Percentiles rank a stretch among this genome's conserved stretches.
These are phyloP conservation scores for Alternaria sp. DNA, from an alignment of 2,329 filamentous ascomycete species.

Conservation along the genomic window DNA sequence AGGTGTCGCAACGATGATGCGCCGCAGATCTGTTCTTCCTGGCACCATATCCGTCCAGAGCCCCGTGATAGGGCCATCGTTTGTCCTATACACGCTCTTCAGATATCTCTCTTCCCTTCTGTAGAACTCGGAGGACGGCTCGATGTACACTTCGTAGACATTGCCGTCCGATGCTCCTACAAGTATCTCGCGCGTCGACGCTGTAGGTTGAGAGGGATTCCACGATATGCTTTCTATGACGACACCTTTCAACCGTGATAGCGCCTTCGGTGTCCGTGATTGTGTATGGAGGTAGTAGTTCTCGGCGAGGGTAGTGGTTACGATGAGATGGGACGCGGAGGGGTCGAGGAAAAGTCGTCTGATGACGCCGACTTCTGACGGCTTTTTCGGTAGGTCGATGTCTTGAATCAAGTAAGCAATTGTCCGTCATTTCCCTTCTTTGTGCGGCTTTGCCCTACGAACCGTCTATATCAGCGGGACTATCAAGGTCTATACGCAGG, in stretches of 20 bases:
- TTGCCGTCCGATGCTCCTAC: slow-evolving; percentile 92
- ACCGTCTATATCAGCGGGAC: slow-evolving; percentile 89
- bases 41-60: slow-evolving; percentile 80
- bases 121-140: slow-evolving; percentile 94
- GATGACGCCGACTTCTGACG: slow-evolving; percentile 89
- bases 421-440: background rate
- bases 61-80: slow-evolving; percentile 84
- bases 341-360: slow-evolving; percentile 97
- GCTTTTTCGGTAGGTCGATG: slow-evolving; percentile 94
- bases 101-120: slow-evolving; percentile 92
- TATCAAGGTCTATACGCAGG: slow-evolving; percentile 91
- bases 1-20: slow-evolving; percentile 82
- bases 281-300: slow-evolving; percentile 99
- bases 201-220: slow-evolving; percentile 92
- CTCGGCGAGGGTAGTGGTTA: slow-evolving; percentile 90
- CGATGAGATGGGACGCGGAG: slow-evolving; percentile 90
- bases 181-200: slow-evolving; percentile 92
- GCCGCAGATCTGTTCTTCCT: slow-evolving; percentile 73
- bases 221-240: slow-evolving; percentile 89
- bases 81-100: slow-evolving; percentile 81
- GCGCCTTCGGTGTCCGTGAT: slow-evolving; percentile 82
- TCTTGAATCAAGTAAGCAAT: slow-evolving; percentile 62
- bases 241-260: slow-evolving; percentile 85
- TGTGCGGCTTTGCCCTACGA: slow-evolving; percentile 21
- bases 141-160: slow-evolving; percentile 94